Evolutionary conservation across 768 basidiomycete species (phyloP).

Genomic region (Ramaria sp.): DNA sequence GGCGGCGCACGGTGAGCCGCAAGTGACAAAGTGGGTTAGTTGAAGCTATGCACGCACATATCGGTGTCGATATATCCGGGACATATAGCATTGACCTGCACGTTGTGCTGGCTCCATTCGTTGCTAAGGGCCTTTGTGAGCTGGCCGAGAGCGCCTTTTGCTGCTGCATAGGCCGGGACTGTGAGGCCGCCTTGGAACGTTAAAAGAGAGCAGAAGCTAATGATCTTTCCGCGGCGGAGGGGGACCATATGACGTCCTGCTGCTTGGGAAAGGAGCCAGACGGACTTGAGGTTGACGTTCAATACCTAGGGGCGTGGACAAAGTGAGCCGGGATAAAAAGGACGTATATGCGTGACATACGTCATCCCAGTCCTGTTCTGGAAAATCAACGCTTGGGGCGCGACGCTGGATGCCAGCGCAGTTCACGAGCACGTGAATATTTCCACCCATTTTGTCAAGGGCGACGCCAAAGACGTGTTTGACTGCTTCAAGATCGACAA

Average conservation of each 20-base stretch:
- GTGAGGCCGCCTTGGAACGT: slow-evolving; percentile 55
- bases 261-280: slow-evolving; percentile 76
- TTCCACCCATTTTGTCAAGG: slow-evolving; percentile 37
- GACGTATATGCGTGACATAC: slow-evolving; percentile 27
- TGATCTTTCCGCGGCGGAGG: slow-evolving; percentile 57
- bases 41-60: slow-evolving; percentile 43
- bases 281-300: slow-evolving; percentile 79
- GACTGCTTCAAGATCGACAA: slow-evolving; percentile 40
- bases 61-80: slow-evolving; percentile 88
- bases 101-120: slow-evolving; percentile 83
- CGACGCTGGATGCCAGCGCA: slow-evolving; percentile 55
- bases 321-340: not conserved
- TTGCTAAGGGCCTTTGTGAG: slow-evolving; percentile 86
- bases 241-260: slow-evolving; percentile 87
- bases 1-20: not conserved
- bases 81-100: slow-evolving; percentile 82
- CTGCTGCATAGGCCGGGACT: slow-evolving; percentile 84
- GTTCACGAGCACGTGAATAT: slow-evolving; percentile 57
- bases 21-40: slow-evolving; percentile 7
- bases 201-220: slow-evolving; percentile 56
- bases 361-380: slow-evolving; percentile 62
- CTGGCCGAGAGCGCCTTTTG: slow-evolving; percentile 80
- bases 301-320: slow-evolving; percentile 43
- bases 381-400: slow-evolving; percentile 53
- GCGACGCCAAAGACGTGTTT: slow-evolving; percentile 38